Evolutionary conservation across 768 basidiomycete genomes (phyloP).

Genomic region (Suillus clintonianus): DNA sequence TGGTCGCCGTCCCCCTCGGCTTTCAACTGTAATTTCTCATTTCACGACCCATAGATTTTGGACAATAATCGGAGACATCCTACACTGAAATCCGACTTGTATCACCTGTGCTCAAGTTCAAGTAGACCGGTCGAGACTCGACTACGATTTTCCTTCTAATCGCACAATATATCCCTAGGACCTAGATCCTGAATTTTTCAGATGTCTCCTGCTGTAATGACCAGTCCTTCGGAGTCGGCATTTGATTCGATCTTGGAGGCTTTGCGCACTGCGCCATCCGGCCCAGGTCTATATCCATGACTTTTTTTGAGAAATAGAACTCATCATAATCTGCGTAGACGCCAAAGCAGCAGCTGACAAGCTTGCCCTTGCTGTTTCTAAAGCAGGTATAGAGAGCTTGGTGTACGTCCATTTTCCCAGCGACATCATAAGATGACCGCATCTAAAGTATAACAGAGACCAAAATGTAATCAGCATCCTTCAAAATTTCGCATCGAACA

Average conservation of each 20-base stretch:
- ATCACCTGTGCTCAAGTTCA: slow-evolving; percentile 12
- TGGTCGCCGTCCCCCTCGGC: not conserved
- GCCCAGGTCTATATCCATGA: slow-evolving; percentile 45
- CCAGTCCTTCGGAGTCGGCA: slow-evolving; percentile 41
- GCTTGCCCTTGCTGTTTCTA: slow-evolving; percentile 71
- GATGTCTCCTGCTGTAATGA: slow-evolving; percentile 60
- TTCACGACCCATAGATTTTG: slow-evolving; percentile 1
- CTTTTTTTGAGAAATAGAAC: slow-evolving; percentile 3
- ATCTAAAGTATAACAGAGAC: slow-evolving; percentile 45
- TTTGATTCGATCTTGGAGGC: slow-evolving; percentile 48
- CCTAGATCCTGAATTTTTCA: slow-evolving; percentile 11
- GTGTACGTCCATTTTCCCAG: slow-evolving; percentile 42
- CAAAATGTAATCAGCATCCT: slow-evolving; percentile 61
- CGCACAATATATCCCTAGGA: slow-evolving; percentile 1
- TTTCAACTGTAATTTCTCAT: not conserved
- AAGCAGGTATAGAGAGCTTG: slow-evolving; percentile 61
- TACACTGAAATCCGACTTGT: slow-evolving; percentile 9
- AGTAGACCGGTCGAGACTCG: not conserved
- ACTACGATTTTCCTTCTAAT: slow-evolving; percentile 3
- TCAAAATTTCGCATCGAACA: slow-evolving; percentile 72
- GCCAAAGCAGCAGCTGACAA: slow-evolving; percentile 84
- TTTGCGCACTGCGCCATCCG: slow-evolving; percentile 60
- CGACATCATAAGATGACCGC: slow-evolving; percentile 16
- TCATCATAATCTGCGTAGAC: slow-evolving; percentile 45
- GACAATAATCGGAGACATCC: not conserved